Evolutionary conservation across 1,139 yeast genomes (phyloP), one percentile per base, ranked within the genome.

Genomic region (Eremothecium sinecaudum): DNA sequence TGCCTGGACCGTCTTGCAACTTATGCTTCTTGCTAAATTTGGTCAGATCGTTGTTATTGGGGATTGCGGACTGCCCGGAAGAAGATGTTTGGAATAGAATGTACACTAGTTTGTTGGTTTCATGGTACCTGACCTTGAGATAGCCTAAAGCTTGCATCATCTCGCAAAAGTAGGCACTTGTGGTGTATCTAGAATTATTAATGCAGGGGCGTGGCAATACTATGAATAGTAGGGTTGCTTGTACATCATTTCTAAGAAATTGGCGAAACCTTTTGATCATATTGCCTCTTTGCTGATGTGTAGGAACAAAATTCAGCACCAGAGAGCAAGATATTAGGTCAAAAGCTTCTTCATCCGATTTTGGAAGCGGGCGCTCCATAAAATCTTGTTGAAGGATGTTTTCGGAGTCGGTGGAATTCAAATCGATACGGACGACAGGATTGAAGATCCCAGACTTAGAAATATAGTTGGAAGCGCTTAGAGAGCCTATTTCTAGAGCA

Each of bases 161-260:
- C 5, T 40, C 35, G 1, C 58, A 53, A 25, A 69, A 59, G 14
- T 58, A 56, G 0, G 55, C 55, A 24, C 67, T 62, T 40, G 73
- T 72, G 53, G 78, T 74, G 51, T 87, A 90, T 24, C 97, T 64
- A 1, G 96, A 86, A 53, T 87, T 86, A 6, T 63, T 55, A 1
- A 84, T 64, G 54, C 98, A 90, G 0, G 97, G 95, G 20, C 81
- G 64, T 0, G 98, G 98, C 5, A 87, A 61, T 2, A 90, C 97
- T 11, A 90, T 58, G 51, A 87, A 87, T 3, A 83, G 58, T 16
- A 70, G 56, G 1, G 53, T 41, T 4, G 36, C 22, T 3, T 21
- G 28, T 11, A 37, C 30, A 3, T 66, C 40, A n/a, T 28, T 46
- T 28, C 61, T 61, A 32, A 84, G 60, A 52, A 84, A 87, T 24